phyloP scores from a whole-genome alignment of 371 early-diverging fungal genomes.

The Fennellomyces sp. region DNA sequence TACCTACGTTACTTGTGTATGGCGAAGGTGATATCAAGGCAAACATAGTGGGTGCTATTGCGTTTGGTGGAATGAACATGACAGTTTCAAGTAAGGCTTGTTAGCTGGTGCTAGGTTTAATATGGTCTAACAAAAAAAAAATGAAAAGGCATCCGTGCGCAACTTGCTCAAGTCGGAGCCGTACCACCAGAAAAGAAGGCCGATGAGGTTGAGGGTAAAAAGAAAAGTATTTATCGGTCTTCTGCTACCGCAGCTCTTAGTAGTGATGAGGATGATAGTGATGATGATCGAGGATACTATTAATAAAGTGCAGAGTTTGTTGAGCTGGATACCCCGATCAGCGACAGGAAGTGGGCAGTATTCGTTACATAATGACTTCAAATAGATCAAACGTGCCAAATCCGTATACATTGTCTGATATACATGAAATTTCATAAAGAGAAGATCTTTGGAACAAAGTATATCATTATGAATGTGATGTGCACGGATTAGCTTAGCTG shows the following conservation, averaged over 20 bases:
- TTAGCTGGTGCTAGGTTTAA: not conserved
- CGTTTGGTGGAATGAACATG: constrained; percentile 82
- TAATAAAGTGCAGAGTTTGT: no score
- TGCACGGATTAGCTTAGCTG: no score
- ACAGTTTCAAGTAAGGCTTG: constrained; percentile 62
- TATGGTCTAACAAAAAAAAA: not conserved
- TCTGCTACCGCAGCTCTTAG: constrained; percentile 60
- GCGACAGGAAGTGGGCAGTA: not conserved
- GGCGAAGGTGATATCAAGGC: constrained; percentile 82
- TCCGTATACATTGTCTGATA: no score
- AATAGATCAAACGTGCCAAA: no score
- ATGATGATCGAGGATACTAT: constrained; percentile 53
- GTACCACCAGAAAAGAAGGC: constrained; percentile 40
- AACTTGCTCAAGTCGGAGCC: constrained; percentile 41
- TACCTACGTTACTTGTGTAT: constrained; percentile 91
- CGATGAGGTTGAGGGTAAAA: constrained; percentile 23
- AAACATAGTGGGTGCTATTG: constrained; percentile 82
- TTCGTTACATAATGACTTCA: no score
- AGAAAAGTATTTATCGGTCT: constrained; percentile 46
- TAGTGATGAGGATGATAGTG: constrained; percentile 59
- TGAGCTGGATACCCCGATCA: no score
- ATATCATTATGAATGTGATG: no score
- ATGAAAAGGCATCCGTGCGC: constrained; percentile 36
- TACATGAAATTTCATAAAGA: no score
- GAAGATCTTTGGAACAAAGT: no score